These are phyloP conservation scores for Kazachstania sp. DNA, from an alignment of 1,139 yeast genomes.

Conservation along the genomic window DNA sequence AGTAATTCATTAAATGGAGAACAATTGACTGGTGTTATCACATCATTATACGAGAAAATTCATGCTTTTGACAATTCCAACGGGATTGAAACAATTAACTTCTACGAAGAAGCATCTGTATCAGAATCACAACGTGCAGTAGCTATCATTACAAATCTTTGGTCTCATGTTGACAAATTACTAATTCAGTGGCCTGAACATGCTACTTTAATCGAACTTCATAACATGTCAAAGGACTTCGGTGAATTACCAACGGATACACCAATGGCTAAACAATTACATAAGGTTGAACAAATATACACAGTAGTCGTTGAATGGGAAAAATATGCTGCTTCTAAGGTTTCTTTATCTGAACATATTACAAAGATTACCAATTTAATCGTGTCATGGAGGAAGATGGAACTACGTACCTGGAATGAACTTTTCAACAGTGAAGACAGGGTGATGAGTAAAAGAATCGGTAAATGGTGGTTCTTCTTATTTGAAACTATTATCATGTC, in stretches of 20 bases:
- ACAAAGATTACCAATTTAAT: slow-evolving; percentile 57
- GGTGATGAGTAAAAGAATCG: slow-evolving; percentile 43
- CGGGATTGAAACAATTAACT: slow-evolving; percentile 38
- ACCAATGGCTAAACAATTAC: slow-evolving; percentile 70
- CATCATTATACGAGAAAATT: slow-evolving; percentile 33
- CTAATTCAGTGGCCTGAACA: slow-evolving; percentile 88
- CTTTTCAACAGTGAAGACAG: slow-evolving; percentile 62
- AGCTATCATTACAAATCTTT: slow-evolving; percentile 41
- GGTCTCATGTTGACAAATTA: slow-evolving; percentile 41
- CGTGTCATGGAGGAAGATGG: slow-evolving; percentile 85
- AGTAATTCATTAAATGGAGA: slow-evolving; percentile 32
- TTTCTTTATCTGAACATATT: slow-evolving; percentile 49
- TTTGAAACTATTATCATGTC: slow-evolving; percentile 56
- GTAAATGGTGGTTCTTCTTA: slow-evolving; percentile 87
- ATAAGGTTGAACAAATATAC: slow-evolving; percentile 80
- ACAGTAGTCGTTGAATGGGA: slow-evolving; percentile 87
- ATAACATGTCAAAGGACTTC: slow-evolving; percentile 60
- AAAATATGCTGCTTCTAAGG: slow-evolving; percentile 76
- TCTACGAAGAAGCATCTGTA: slow-evolving; percentile 60
- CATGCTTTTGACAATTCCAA: slow-evolving; percentile 20
- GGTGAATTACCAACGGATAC: slow-evolving; percentile 51
- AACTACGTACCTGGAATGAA: slow-evolving; percentile 76
- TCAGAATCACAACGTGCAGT: slow-evolving; percentile 57
- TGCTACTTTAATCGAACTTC: slow-evolving; percentile 68
- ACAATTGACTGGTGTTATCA: slow-evolving; percentile 38